Conservation (phyloP, 2,329 filamentous ascomycete species). For the Pseudopithomyces maydicus region DNA sequence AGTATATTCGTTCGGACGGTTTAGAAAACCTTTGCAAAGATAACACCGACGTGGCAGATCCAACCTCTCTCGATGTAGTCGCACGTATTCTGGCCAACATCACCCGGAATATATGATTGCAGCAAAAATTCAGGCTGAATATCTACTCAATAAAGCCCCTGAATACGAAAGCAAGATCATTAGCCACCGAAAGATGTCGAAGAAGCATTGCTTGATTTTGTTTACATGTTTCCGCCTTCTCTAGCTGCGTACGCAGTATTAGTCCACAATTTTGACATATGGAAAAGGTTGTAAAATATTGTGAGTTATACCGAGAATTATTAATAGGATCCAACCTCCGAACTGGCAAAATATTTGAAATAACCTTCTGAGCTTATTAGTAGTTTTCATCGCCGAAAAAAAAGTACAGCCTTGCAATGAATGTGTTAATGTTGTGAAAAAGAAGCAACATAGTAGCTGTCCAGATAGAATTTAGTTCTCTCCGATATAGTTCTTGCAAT, state of each 20-base stretch:
- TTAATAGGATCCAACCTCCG: too few relatives aligned
- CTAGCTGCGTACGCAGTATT: constrained; percentile 54
- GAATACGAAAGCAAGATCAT: constrained; percentile 52
- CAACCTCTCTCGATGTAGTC: constrained; percentile 51
- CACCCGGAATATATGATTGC: constrained; percentile 42
- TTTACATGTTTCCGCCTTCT: constrained; percentile 56
- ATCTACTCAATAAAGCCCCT: constrained; percentile 47
- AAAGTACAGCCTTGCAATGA: too few relatives aligned
- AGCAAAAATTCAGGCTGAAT: constrained; percentile 47
- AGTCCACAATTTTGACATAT: constrained; percentile 39
- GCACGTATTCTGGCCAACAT: constrained; percentile 50
- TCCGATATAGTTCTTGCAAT: too few relatives aligned
- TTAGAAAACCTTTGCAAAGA: constrained; percentile 36
- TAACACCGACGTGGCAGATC: constrained; percentile 48
- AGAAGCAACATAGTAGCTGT: too few relatives aligned
- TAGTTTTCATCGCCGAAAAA: too few relatives aligned
- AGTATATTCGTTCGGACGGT: constrained; percentile 32
- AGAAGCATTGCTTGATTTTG: constrained; percentile 56
- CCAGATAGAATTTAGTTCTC: too few relatives aligned
- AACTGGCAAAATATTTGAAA: too few relatives aligned
- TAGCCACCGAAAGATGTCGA: constrained; percentile 49
- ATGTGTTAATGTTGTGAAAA: too few relatives aligned
- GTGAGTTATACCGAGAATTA: constrained; percentile 48
- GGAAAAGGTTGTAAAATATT: constrained; percentile 46
- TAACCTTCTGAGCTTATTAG: too few relatives aligned